A percentile compares a stretch with the other conserved stretches of the same genome.
Conservation (phyloP, 495 filamentous ascomycete species). For the Tirmania nivea region DNA sequence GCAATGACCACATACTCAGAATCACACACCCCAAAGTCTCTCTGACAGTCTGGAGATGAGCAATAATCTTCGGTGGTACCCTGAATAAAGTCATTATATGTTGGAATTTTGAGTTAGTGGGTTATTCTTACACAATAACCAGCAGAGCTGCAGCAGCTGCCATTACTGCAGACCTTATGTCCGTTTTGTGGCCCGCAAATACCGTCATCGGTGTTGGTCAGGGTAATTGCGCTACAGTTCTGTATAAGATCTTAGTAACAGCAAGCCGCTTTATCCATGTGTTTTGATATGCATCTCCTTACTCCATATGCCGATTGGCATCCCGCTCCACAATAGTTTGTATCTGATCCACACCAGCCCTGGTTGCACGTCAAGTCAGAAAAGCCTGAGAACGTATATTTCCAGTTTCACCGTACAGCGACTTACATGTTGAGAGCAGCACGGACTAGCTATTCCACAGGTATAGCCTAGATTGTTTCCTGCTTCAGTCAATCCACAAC, state of each 20-base stretch:
- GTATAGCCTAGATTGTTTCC: conserved; percentile 14
- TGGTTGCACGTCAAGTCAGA: neutral
- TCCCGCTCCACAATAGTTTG: conserved; percentile 29
- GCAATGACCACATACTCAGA: conserved; percentile 19
- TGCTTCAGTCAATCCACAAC: conserved; percentile 19
- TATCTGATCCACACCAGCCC: conserved; percentile 29
- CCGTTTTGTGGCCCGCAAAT: conserved; percentile 12
- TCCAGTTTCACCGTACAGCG: neutral
- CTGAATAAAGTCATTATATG: conserved; percentile 25
- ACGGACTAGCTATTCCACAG: conserved; percentile 7
- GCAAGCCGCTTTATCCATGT: too few relatives aligned
- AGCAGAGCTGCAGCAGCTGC: conserved; percentile 33
- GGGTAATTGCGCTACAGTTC: too few relatives aligned
- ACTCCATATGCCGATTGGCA: conserved; percentile 23
- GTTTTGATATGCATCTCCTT: neutral
- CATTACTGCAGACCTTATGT: conserved; percentile 22
- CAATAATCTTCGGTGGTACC: conserved; percentile 34
- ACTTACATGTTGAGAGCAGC: conserved; percentile 17
- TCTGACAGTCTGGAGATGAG: conserved; percentile 34
- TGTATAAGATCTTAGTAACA: too few relatives aligned
- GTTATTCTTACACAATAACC: conserved; percentile 18
- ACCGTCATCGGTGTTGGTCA: neutral
- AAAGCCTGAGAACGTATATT: neutral
- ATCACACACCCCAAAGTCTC: conserved; percentile 38
- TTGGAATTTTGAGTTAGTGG: neutral